These are phyloP conservation scores for Russula abietina DNA, from an alignment of 768 basidiomycete genomes.

Conservation along the genomic window DNA sequence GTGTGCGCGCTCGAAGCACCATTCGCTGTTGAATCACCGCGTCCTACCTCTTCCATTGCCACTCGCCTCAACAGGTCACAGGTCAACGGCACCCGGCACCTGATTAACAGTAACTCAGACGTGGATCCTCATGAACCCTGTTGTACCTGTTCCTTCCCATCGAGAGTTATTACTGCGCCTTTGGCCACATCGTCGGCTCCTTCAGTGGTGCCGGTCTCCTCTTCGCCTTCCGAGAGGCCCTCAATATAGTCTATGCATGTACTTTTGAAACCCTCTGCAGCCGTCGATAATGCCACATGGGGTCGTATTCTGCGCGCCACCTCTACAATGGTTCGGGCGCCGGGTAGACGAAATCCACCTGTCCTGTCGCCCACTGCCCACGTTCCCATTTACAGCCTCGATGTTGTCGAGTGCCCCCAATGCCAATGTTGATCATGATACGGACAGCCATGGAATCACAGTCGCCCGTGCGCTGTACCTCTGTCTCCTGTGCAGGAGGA, in stretches of 20 bases:
- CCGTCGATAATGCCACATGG: background rate
- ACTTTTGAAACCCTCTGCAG: background rate
- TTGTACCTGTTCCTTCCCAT: background rate
- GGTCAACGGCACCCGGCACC: too few species aligned
- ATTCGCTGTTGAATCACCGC: constrained; percentile 16
- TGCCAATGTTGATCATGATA: constrained; percentile 2
- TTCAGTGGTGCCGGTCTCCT: background rate
- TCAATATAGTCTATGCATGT: background rate
- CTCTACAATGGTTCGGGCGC: constrained; percentile 14
- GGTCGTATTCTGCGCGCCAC: constrained; percentile 15
- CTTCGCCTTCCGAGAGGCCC: background rate
- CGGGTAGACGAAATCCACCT: constrained; percentile 7
- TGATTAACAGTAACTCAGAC: background rate
- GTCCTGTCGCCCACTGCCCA: constrained; percentile 14
- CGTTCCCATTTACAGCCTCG: constrained; percentile 10
- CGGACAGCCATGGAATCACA: background rate
- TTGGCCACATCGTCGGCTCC: background rate
- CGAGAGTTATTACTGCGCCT: background rate
- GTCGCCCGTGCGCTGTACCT: background rate
- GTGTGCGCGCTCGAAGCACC: constrained; percentile 19
- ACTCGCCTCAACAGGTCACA: background rate
- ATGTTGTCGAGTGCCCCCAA: constrained; percentile 5
- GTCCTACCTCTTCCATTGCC: constrained; percentile 5
- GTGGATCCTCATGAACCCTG: background rate
- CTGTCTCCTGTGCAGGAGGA: constrained; percentile 19